Evolutionary conservation across 2,329 filamentous ascomycete species (phyloP), one percentile per base, ranked within the genome.

Genomic region (Penicillium hesseltinei): DNA sequence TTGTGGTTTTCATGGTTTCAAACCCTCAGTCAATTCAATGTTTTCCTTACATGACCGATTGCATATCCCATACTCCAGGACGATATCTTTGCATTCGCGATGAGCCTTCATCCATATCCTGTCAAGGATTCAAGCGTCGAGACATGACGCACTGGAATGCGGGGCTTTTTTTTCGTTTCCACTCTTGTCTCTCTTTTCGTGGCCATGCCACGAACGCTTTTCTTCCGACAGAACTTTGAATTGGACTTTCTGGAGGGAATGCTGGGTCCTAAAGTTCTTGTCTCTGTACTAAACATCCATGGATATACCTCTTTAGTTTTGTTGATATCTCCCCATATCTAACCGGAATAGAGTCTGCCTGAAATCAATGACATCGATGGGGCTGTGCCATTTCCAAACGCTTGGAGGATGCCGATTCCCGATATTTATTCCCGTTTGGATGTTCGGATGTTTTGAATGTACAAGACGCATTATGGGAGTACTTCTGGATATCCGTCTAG

Each of bases 1-100:
- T 43, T 25, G 45, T 48, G 56, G 57, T 61, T 60, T 58, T 58
- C 48, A 47, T 42, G 54, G 57, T 58, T 62, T 58, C 51, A 47
- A 48, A 38, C 29, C 23, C 50, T 21, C 45, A 54, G 21, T 47
- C n/a, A 8, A 46, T 19, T 62, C 60, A 33, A 15, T 33, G 5
- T 33, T 33, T 15, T 51, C 62, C 61, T 65, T 66, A 48, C 56
- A 59, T 59, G 23, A 36, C 21, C 36, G 51, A 56, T 62, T 63
- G 57, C 63, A 62, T 49, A 44, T 33, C 29, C 15, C 23, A 43
- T 50, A 35, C 15, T 29, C 29, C 23, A 38, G 23, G 35, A 31
- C 5, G 13, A 46, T 39, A 36, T 33, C 27, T 31, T 49, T 21
- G 11, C 10, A 27, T 38, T 49, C 7, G 4, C 27, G 21, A 31